Conservation (phyloP, 106 monocot species). For the Dendrobium catenatum region DNA sequence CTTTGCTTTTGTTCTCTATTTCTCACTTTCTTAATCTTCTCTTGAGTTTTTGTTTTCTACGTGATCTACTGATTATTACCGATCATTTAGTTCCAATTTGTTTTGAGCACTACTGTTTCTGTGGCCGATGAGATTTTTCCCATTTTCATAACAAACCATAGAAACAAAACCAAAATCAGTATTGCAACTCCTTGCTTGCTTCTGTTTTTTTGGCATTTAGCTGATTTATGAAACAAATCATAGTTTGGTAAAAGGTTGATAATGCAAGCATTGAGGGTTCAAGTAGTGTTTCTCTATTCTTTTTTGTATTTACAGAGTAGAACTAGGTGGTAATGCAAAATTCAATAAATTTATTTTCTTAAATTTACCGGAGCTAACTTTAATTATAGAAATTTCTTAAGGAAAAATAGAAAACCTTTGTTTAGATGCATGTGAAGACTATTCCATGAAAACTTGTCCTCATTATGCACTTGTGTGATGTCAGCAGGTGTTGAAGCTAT, state of each 20-base stretch:
- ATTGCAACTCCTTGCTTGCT: background rate
- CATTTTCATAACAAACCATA: background rate
- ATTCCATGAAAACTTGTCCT: no score
- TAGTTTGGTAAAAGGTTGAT: background rate
- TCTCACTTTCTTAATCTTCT: no score
- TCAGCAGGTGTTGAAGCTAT: no score
- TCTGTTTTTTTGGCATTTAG: no score
- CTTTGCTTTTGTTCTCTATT: background rate
- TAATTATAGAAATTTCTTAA: no score
- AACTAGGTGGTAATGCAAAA: no score
- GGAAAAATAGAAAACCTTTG: background rate
- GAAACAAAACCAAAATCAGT: background rate
- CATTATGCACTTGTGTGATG: no score
- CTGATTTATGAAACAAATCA: background rate
- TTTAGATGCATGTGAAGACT: no score
- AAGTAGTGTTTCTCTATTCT: background rate
- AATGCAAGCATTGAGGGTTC: background rate
- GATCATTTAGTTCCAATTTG: no score
- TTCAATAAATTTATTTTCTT: no score
- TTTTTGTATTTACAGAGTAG: background rate
- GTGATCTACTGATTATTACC: background rate
- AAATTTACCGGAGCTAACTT: no score
- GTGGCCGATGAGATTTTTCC: background rate
- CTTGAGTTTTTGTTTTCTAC: background rate
- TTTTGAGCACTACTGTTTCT: background rate